These are phyloP conservation scores for Trypanosoma avium DNA, from an alignment of 208 protist genomes.

Conservation along the genomic window DNA sequence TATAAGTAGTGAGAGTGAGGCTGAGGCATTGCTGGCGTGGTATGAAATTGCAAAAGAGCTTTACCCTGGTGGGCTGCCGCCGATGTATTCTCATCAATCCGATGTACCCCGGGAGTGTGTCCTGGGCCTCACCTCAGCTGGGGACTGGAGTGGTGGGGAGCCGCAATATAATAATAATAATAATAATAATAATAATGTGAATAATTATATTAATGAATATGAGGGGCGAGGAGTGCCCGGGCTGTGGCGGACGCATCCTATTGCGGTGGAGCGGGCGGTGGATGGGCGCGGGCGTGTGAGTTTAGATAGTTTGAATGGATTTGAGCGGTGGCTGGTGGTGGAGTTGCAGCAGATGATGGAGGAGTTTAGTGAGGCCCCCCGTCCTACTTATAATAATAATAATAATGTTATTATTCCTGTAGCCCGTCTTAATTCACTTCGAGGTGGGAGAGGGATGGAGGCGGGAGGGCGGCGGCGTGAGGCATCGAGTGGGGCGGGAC, in stretches of 20 bases:
- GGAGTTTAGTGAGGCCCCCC: conserved; percentile 18
- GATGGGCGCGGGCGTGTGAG: conserved; percentile 31
- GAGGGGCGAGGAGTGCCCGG: conserved; percentile 12
- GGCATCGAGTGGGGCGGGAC: no score
- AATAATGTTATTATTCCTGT: no score
- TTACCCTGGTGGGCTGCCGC: conserved; percentile 41
- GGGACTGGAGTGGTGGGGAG: conserved; percentile 25
- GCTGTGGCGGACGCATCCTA: conserved; percentile 23
- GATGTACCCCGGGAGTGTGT: conserved; percentile 16
- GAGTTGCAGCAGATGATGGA: conserved; percentile 44
- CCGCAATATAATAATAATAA: no score
- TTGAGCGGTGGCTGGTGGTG: conserved; percentile 43
- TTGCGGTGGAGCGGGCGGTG: conserved; percentile 38
- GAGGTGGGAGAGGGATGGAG: background rate
- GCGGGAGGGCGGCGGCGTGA: background rate
- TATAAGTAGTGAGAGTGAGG: no score
- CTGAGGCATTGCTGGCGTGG: conserved; percentile 51
- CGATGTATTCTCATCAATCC: conserved; percentile 26
- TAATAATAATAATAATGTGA: no score
- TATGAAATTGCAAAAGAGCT: conserved; percentile 31
- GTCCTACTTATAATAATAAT: no score
- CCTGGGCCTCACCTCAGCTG: conserved; percentile 3
- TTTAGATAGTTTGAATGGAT: conserved; percentile 55
- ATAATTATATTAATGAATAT: no score
- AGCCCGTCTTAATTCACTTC: no score